Percentiles rank a stretch among this genome's conserved stretches.
These are phyloP conservation scores for Hericium alpestre DNA, from an alignment of 768 basidiomycete genomes.

Conservation along the genomic window DNA sequence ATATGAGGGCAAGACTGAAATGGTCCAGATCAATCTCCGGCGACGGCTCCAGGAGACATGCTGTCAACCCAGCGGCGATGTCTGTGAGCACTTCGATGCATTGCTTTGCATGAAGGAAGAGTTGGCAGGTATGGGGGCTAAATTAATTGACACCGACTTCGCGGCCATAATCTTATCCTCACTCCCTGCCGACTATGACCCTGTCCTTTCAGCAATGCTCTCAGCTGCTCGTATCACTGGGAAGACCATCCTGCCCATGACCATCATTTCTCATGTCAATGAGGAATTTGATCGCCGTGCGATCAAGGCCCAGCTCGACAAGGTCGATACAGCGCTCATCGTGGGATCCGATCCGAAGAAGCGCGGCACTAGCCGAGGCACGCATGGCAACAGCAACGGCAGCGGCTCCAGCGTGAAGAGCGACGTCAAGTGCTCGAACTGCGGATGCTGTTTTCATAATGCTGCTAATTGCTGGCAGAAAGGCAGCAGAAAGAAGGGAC, in stretches of 20 bases:
- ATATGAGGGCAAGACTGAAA: not conserved
- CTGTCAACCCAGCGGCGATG: not conserved
- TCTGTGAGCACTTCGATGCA: not conserved
- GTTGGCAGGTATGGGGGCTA: not conserved
- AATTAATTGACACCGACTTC: not conserved
- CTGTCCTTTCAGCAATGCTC: too few species aligned
- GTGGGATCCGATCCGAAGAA: not conserved
- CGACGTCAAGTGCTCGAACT: not conserved
- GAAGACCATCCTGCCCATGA: too few species aligned
- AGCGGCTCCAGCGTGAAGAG: not conserved
- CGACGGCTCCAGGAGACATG: not conserved
- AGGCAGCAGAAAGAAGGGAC: not conserved
- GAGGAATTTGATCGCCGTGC: too few species aligned
- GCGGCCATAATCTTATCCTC: not conserved
- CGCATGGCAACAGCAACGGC: too few species aligned
- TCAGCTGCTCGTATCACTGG: too few species aligned
- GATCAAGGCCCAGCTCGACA: too few species aligned
- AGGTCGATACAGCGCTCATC: not conserved
- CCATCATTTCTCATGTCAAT: too few species aligned
- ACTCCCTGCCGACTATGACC: not conserved
- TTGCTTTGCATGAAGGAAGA: not conserved
- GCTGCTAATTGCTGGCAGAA: not conserved
- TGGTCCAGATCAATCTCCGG: not conserved
- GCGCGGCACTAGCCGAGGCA: not conserved
- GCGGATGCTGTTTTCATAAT: not conserved